Evolutionary conservation across 768 basidiomycete genomes (phyloP), one percentile per base, ranked within the genome.

Genomic region (Leccinum olivaceopallidum): DNA sequence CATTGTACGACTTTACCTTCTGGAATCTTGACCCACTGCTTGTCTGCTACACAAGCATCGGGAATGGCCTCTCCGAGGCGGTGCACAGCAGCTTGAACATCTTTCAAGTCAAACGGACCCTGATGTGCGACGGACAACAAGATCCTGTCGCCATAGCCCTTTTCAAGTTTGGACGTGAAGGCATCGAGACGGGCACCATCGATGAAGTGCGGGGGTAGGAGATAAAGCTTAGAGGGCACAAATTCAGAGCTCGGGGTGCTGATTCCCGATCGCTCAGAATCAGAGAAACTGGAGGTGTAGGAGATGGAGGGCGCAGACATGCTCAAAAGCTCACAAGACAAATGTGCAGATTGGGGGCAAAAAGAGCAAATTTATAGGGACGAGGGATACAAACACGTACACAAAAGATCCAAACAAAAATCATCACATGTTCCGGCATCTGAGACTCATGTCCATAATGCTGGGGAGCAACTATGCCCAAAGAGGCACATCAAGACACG

Each of bases 211-310:
- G 66, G 70, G n/a, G 63, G 30, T n/a, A 75, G 65, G 3, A 75
- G 61, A 55, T 64, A 75, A n/a, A 56, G 13, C 61, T 58, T 69
- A 2, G 68, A 32, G 18, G 39, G 60, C 3, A 39, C 39, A 2
- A 64, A 70, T 50, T 75, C 73, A 42, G 69, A 73, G 12, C 61
- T 39, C 1, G 72, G 72, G 0, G 68, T 75, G 22, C 65, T 72
- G 4, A 53, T 37, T 26, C 63, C 66, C 13, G 70, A 70, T n/a
- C 34, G 39, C 28, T 30, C 50, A 28, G 63, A 67, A 28, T 56
- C 61, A 24, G 72, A 67, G 14, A 49, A 56, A 51, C 60, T 61
- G 48, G 65, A 66, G 30, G 63, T 47, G 20, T 39, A 32, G 10
- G 64, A 57, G 22, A 60, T 24, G 8, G 73, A 61, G n/a, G 48